Evolutionary conservation across 345 rosid genomes (phyloP).

Genomic region (Cardamine occulta): DNA sequence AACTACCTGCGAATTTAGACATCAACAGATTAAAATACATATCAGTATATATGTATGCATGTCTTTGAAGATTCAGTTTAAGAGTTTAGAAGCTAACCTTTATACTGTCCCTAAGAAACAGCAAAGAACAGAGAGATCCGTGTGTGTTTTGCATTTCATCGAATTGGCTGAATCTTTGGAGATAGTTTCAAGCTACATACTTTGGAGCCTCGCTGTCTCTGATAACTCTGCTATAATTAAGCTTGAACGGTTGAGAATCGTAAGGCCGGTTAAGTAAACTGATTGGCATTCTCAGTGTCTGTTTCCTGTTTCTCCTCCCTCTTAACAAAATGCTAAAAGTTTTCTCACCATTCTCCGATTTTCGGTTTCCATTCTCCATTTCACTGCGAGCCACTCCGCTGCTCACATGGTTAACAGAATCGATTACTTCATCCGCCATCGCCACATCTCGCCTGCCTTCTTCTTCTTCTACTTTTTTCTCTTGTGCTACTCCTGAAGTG

Average conservation of each 20-base stretch:
- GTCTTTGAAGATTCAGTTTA: not conserved
- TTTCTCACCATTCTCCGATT: conserved; percentile 60
- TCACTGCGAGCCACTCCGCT: conserved; percentile 45
- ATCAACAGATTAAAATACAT: not conserved
- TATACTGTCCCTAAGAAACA: conserved; percentile 29
- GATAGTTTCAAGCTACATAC: conserved; percentile 42
- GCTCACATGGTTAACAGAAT: conserved; percentile 38
- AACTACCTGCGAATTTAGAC: conserved; percentile 26
- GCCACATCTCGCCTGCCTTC: conserved; percentile 44
- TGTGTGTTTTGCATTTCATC: conserved; percentile 23
- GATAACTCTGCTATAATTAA: conserved; percentile 72
- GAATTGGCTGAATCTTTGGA: conserved; percentile 11
- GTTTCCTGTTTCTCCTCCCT: conserved; percentile 88
- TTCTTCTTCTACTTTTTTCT: conserved; percentile 39
- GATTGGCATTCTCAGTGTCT: conserved; percentile 88
- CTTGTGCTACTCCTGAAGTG: conserved; percentile 48
- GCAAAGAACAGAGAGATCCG: conserved; percentile 31
- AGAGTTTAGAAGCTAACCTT: conserved; percentile 40
- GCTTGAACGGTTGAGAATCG: conserved; percentile 88
- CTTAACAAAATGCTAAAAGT: conserved; percentile 89
- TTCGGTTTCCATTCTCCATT: conserved; percentile 49
- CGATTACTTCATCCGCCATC: conserved; percentile 28
- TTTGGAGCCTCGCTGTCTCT: conserved; percentile 79
- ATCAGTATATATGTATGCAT: not conserved
- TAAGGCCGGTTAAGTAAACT: conserved; percentile 89